phyloP scores from a whole-genome alignment of 2,329 filamentous ascomycete genomes.

The Rutstroemia sydowiana region DNA sequence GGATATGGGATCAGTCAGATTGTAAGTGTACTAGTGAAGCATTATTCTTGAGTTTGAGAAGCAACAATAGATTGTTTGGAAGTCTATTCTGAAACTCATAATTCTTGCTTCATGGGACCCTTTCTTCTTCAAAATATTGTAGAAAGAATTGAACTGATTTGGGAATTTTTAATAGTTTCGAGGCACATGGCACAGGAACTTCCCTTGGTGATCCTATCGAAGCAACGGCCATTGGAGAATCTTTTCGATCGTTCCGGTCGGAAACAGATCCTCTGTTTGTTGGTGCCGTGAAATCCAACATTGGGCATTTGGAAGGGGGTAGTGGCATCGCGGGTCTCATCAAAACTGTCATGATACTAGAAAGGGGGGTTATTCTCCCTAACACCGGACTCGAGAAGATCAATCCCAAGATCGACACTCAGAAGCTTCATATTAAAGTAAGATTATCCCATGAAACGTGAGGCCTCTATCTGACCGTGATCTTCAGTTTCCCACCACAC shows the following conservation, averaged over 20 bases:
- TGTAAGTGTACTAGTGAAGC: no score
- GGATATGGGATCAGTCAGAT: no score
- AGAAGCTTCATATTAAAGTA: slow-evolving; percentile 19
- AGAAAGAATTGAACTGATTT: no score
- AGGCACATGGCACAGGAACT: slow-evolving; percentile 11
- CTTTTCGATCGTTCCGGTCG: slow-evolving; percentile 5
- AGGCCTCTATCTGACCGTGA: no score
- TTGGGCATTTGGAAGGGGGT: slow-evolving; percentile 19
- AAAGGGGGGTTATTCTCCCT: slow-evolving; percentile 32
- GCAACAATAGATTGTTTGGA: no score
- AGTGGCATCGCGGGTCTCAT: slow-evolving; percentile 12
- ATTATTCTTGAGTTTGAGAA: no score
- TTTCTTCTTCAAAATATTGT: no score
- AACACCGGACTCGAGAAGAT: not conserved
- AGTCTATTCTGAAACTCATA: no score
- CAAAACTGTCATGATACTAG: slow-evolving; percentile 12
- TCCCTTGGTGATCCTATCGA: not conserved
- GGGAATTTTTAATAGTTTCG: no score
- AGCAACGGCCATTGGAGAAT: not conserved
- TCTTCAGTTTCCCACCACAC: no score
- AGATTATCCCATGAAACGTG: no score
- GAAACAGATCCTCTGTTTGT: not conserved
- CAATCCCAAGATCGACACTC: slow-evolving; percentile 9
- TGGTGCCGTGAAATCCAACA: slow-evolving; percentile 19
- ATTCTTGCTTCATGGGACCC: no score